phyloP scores from a whole-genome alignment of 768 basidiomycete genomes.

The Boletus vermiculosoides region DNA sequence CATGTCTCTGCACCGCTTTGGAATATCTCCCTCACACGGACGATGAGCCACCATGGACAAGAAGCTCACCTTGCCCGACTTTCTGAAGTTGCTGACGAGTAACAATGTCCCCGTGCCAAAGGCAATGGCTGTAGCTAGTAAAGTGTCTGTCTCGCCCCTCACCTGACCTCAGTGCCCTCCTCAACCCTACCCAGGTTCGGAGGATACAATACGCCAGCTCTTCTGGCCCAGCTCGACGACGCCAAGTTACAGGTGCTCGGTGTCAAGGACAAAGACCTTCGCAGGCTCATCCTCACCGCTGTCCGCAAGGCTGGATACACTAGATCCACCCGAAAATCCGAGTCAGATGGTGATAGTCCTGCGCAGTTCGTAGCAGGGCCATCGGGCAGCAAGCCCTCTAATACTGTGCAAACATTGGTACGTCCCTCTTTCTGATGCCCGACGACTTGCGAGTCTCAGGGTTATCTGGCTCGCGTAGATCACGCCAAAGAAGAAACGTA shows the following conservation, averaged over 20 bases:
- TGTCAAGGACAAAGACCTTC: constrained; percentile 60
- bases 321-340: constrained; percentile 6
- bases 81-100: constrained; percentile 62
- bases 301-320: constrained; percentile 65
- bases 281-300: constrained; percentile 58
- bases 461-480: constrained; percentile 31
- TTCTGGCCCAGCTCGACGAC: constrained; percentile 59
- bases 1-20: neutral
- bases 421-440: constrained; percentile 3
- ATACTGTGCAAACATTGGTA: constrained; percentile 35
- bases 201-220: constrained; percentile 57
- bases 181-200: constrained; percentile 58
- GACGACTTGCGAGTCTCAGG: neutral
- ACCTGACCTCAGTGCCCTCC: neutral
- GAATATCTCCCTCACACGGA: neutral
- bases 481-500: constrained; percentile 53
- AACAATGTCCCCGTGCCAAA: constrained; percentile 57
- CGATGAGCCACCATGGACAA: constrained; percentile 16
- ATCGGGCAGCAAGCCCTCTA: constrained; percentile 13
- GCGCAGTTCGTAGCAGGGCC: constrained; percentile 2
- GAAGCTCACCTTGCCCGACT: constrained; percentile 62
- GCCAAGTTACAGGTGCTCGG: constrained; percentile 56
- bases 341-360: constrained; percentile 14
- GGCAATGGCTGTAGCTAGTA: constrained; percentile 68
- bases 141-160: constrained; percentile 49